Percentiles rank a stretch among this genome's conserved stretches.
Evolutionary conservation across 1,139 yeast species (phyloP).

Genomic region (Suhomyces bribrorum): DNA sequence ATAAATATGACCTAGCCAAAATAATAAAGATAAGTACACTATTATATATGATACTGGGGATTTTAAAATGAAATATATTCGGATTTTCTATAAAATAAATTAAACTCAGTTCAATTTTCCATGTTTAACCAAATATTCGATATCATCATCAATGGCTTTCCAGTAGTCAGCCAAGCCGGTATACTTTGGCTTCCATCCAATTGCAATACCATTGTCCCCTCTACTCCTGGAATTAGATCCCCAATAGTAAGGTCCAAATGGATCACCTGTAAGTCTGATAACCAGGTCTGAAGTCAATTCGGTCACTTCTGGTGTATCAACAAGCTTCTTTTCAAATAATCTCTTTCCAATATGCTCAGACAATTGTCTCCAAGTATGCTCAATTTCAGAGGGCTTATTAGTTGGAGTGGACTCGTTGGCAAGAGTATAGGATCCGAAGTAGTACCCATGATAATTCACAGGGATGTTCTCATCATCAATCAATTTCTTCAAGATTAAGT

Average conservation of each 20-base stretch:
- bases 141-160: conserved; percentile 20
- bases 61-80: too few relatives aligned
- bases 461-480: conserved; percentile 24
- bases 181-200: conserved; percentile 29
- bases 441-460: conserved; percentile 38
- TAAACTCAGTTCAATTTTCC: not conserved
- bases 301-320: conserved; percentile 20
- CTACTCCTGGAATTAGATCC: conserved; percentile 34
- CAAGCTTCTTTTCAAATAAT: conserved; percentile 18
- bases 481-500: conserved; percentile 24
- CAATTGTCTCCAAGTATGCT: conserved; percentile 37
- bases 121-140: conserved; percentile 15
- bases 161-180: conserved; percentile 18
- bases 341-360: conserved; percentile 24
- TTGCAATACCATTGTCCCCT: conserved; percentile 27
- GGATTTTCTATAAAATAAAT: too few relatives aligned
- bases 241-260: conserved; percentile 29
- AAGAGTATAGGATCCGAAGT: conserved; percentile 30
- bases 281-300: conserved; percentile 21
- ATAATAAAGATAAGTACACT: too few relatives aligned
- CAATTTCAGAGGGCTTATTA: conserved; percentile 21
- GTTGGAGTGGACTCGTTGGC: conserved; percentile 19
- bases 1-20: too few relatives aligned
- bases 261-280: conserved; percentile 15
- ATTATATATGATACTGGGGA: too few relatives aligned